Evolutionary conservation across 495 filamentous ascomycete genomes (phyloP).

Genomic region (Lophiotrema nucula): DNA sequence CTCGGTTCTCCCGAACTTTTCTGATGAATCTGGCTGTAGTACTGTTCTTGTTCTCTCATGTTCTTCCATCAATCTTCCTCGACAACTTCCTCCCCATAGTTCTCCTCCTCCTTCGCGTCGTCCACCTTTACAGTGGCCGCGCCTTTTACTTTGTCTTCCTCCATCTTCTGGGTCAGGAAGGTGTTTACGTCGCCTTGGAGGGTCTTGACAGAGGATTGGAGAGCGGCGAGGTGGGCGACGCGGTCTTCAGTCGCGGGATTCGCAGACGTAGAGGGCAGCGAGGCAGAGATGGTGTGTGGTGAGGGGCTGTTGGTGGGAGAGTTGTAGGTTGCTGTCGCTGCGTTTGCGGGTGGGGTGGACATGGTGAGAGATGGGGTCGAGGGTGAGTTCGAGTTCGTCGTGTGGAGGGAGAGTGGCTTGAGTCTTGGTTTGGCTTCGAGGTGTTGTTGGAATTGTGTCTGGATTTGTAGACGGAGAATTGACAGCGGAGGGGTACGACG

Average conservation of each 20-base stretch:
- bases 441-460: too few species aligned
- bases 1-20: too few species aligned
- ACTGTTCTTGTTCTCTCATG: too few species aligned
- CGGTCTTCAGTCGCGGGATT: conserved; percentile 39
- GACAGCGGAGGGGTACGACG: background rate
- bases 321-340: conserved; percentile 20
- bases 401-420: background rate
- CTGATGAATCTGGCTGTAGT: too few species aligned
- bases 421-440: background rate
- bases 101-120: conserved; percentile 70
- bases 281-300: conserved; percentile 47
- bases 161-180: conserved; percentile 85
- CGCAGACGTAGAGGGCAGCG: conserved; percentile 42
- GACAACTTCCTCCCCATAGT: conserved; percentile 77
- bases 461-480: too few species aligned
- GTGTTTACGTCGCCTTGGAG: conserved; percentile 76
- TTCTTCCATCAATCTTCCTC: too few species aligned
- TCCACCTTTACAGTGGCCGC: conserved; percentile 38
- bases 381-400: background rate
- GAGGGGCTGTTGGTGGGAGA: conserved; percentile 29
- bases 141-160: conserved; percentile 66
- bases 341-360: conserved; percentile 6
- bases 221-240: conserved; percentile 62
- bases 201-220: conserved; percentile 59
- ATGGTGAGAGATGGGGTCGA: background rate